These are phyloP conservation scores for Acanthamoeba polyphaga DNA, from an alignment of 208 protist genomes.

Conservation along the genomic window DNA sequence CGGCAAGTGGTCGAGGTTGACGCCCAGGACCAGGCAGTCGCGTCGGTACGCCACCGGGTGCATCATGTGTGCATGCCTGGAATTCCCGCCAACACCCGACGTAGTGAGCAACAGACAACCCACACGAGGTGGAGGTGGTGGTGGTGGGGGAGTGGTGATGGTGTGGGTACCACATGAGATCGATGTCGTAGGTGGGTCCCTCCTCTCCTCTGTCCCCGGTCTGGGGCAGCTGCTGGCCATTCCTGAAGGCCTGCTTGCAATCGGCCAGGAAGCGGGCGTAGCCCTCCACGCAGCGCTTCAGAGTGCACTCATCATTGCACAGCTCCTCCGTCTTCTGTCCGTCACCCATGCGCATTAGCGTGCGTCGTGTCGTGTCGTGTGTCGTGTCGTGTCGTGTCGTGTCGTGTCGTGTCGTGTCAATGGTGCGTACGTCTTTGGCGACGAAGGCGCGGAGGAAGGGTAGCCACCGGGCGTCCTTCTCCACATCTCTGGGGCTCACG, in stretches of 20 bases:
- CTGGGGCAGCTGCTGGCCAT: too few species aligned
- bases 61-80: constrained; percentile 42
- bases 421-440: neutral
- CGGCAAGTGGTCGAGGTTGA: neutral
- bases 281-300: neutral
- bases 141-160: too few species aligned
- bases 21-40: neutral
- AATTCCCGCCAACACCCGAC: neutral
- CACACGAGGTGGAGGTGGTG: too few species aligned
- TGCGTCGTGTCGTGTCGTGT: neutral
- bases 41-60: neutral
- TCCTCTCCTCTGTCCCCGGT: neutral
- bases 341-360: neutral
- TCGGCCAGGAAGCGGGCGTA: neutral
- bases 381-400: too few species aligned
- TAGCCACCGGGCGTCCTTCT: neutral
- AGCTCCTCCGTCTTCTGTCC: neutral
- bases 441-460: neutral
- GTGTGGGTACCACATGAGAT: constrained; percentile 7
- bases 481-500: neutral
- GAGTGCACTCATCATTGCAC: neutral
- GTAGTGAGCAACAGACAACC: neutral
- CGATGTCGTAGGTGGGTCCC: constrained; percentile 10
- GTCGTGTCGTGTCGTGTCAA: too few species aligned
- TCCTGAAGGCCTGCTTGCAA: neutral